A percentile compares a stretch with the other conserved stretches of the same genome.
phyloP scores from a whole-genome alignment of 176 grass and related monocot species.

The Triticum turgidum region DNA sequence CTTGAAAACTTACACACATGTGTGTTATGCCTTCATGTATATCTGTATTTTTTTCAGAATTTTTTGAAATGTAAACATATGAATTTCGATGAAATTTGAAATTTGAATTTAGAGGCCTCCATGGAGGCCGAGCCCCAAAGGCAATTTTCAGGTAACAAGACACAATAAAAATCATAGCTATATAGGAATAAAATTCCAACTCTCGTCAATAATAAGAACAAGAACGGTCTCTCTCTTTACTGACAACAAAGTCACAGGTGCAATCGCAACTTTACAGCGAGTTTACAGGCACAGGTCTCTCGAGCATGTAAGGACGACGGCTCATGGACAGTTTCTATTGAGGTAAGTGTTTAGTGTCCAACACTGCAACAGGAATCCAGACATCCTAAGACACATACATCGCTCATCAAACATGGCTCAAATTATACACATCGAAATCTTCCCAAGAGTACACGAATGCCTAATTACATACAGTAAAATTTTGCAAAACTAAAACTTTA shows the following conservation, averaged over 20 bases:
- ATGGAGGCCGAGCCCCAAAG: too few species aligned
- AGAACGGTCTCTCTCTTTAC: neutral
- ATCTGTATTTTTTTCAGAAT: too few species aligned
- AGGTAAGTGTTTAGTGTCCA: neutral
- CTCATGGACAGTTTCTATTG: neutral
- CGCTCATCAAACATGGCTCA: neutral
- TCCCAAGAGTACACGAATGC: neutral
- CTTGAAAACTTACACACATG: too few species aligned
- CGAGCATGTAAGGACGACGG: too few species aligned
- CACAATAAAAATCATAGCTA: neutral
- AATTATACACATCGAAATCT: slow-evolving; percentile 11
- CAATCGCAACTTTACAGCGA: neutral
- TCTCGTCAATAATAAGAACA: neutral
- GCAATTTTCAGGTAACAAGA: neutral
- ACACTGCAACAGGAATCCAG: neutral
- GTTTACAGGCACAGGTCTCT: neutral
- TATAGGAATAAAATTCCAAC: too few species aligned
- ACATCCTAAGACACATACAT: neutral
- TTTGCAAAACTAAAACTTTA: neutral
- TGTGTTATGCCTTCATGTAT: too few species aligned
- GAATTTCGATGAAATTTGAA: too few species aligned
- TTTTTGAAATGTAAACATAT: too few species aligned
- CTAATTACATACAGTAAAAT: neutral
- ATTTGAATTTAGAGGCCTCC: too few species aligned
- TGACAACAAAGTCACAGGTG: neutral